A percentile compares a stretch with the other conserved stretches of the same genome.
Conservation (phyloP, 257 asterid genomes). For the Salvia miltiorrhiza region DNA sequence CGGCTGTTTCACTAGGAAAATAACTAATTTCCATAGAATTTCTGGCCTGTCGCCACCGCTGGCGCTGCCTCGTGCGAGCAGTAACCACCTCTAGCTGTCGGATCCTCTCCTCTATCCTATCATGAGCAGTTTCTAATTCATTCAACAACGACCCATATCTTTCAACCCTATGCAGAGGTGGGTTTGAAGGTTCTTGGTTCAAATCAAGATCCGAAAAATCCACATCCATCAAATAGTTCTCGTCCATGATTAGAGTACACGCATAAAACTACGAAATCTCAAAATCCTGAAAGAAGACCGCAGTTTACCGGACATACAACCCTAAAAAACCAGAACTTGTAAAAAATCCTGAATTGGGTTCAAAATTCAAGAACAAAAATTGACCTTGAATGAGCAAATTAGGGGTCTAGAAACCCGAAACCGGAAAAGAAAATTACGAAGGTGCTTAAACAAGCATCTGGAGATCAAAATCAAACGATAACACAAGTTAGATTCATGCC, state of each 20-base stretch:
- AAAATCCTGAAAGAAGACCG: constrained; percentile 26
- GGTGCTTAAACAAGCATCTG: constrained; percentile 10
- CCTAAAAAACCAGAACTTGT: constrained; percentile 19
- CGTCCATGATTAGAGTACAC: constrained; percentile 38
- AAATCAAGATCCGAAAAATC: constrained; percentile 67
- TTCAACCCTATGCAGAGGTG: constrained; percentile 36
- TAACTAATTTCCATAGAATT: constrained; percentile 28
- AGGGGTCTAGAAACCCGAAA: constrained; percentile 19
- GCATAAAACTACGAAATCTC: constrained; percentile 14
- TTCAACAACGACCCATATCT: constrained; percentile 48
- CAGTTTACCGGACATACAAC: constrained; percentile 1
- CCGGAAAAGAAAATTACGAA: neutral
- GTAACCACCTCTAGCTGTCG: constrained; percentile 80
- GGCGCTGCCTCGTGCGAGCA: constrained; percentile 70
- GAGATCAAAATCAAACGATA: constrained; percentile 17
- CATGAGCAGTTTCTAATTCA: constrained; percentile 58
- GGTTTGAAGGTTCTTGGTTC: constrained; percentile 64
- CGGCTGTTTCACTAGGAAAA: constrained; percentile 25
- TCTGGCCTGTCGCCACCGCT: constrained; percentile 53
- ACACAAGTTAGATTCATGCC: constrained; percentile 1
- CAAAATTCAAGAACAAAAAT: neutral
- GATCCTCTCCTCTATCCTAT: constrained; percentile 69
- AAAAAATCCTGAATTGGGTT: constrained; percentile 14
- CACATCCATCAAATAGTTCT: constrained; percentile 48
- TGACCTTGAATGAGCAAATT: constrained; percentile 20